These are phyloP conservation scores for Solanum aculeatissimum DNA, from an alignment of 305 asterid genomes.

Conservation along the genomic window DNA sequence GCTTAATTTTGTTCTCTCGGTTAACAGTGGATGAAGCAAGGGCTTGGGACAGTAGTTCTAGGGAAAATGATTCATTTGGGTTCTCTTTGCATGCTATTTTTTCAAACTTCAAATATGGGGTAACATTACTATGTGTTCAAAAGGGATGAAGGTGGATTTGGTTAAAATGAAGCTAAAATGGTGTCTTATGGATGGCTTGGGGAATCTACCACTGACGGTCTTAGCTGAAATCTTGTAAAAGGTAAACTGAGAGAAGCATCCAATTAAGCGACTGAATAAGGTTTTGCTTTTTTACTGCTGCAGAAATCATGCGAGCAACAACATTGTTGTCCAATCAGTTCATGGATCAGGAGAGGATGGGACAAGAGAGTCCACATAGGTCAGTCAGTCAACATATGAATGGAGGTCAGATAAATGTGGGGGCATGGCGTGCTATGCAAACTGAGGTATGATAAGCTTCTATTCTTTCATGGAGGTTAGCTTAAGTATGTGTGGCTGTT, in stretches of 20 bases:
- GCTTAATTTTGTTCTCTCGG: background rate
- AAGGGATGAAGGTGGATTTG: background rate
- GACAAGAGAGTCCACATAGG: constrained; percentile 35
- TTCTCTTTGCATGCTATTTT: background rate
- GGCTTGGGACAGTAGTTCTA: background rate
- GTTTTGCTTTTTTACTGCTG: constrained; percentile 1
- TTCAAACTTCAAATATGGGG: background rate
- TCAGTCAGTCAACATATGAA: constrained; percentile 39
- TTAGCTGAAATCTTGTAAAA: background rate
- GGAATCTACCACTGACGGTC: background rate
- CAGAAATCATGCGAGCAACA: constrained; percentile 55
- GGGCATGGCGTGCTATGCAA: constrained; percentile 53
- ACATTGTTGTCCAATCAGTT: constrained; percentile 33
- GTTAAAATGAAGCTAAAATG: background rate
- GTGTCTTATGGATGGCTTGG: background rate
- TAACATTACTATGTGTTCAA: background rate
- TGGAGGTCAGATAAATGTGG: constrained; percentile 38
- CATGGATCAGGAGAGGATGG: constrained; percentile 47
- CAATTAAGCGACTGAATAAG: background rate
- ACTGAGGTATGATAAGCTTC: constrained; percentile 28
- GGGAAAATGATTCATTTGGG: background rate
- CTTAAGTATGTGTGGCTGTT: background rate
- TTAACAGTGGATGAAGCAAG: background rate
- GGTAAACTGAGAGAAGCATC: background rate
- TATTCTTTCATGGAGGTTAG: background rate